Evolutionary conservation across 495 filamentous ascomycete genomes (phyloP), one percentile per base, ranked within the genome.

Genomic region (Penicillium soppii): DNA sequence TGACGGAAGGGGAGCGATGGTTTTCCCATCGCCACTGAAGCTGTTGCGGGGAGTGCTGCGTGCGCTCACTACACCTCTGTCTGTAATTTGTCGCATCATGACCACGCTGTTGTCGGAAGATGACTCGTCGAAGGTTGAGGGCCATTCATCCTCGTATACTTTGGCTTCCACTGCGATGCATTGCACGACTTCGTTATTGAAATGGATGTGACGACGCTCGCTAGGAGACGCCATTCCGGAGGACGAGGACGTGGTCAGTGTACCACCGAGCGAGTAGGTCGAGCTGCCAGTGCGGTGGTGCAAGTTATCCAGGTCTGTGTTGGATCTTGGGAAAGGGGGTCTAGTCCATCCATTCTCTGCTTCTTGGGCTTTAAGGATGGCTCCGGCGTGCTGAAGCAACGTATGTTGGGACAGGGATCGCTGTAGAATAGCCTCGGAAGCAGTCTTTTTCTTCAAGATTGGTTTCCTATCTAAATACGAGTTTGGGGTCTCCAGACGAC

Each of bases 401-500:
- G 91, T 96, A 4, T 95, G 92, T 5, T 91, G 83, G 3, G 94
- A 96, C 4, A 97, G 66, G 1, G 94, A 97, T 46, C 84, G 80
- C 68, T 96, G 94, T 2, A 98, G 79, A 80, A 98, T 97, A 23
- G 94, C 75, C 67, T 98, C 94, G 1, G 94, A 97, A 69, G 95
- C 90, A 61, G 88, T 96, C 44, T 92, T 83, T 75, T 97, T 98
- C 68, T 98, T 98, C 36, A 98, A 59, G 43, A 98, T 98, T 0
- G 94, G 91, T 68, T 97, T 97, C 69, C 91, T 87, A 51, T 82
- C 83, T 42, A 86, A 66, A 57, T 92, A 94, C 0, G 92, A 91
- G 56, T 84, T 89, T 26, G 83, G 90, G 50, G 89, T 91, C 12
- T 90, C 92, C 8, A 95, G 62, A 47, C 72, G 68, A 57, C 78